These are phyloP conservation scores for Solanum bulbocastanum DNA, from an alignment of 257 asterid genomes.

Conservation along the genomic window DNA sequence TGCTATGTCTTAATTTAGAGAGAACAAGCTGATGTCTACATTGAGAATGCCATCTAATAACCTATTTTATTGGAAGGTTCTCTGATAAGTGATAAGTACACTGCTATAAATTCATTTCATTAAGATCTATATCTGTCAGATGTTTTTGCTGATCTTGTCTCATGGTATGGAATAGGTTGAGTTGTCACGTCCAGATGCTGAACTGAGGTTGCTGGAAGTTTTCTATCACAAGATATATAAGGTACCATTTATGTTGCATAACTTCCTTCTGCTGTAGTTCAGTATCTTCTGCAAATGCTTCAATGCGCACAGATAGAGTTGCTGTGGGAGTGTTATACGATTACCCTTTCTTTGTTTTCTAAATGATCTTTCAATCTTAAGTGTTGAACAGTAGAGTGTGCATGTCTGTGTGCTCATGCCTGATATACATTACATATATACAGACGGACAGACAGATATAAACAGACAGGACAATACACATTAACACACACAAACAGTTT, in stretches of 20 bases:
- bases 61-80: not conserved
- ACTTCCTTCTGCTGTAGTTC: conserved; percentile 1
- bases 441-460: not conserved
- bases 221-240: conserved; percentile 52
- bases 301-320: not conserved
- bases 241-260: conserved; percentile 20
- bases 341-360: not conserved
- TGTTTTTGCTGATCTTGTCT: not conserved
- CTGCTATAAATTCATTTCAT: not conserved
- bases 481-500: not conserved
- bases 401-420: not conserved
- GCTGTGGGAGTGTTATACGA: not conserved
- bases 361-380: not conserved
- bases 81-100: not conserved
- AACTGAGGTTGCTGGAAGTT: conserved; percentile 57
- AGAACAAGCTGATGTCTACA: not conserved
- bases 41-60: not conserved
- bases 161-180: conserved; percentile 25
- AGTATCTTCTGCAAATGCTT: not conserved
- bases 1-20: not conserved
- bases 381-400: not conserved
- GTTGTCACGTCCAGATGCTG: conserved; percentile 52
- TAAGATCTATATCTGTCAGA: not conserved
- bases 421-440: not conserved
- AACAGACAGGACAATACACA: not conserved